A percentile compares a stretch with the other conserved stretches of the same genome.
Evolutionary conservation across 1,284 basidiomycete species (phyloP).

Genomic region (Phaffia rhodozyma): DNA sequence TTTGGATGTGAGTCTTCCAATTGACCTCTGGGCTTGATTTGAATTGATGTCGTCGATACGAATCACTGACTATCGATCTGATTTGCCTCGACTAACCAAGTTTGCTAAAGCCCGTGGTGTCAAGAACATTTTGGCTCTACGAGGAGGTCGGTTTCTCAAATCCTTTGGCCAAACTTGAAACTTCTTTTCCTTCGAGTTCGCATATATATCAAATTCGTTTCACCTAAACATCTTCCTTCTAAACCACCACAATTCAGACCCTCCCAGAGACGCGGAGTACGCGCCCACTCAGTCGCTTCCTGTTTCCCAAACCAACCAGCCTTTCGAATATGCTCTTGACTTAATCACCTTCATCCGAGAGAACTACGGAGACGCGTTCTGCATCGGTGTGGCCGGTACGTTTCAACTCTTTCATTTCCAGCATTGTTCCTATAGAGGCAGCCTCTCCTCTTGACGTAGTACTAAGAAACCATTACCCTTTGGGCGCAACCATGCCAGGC

Average conservation of each 20-base stretch:
- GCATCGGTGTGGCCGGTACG: constrained; percentile 76
- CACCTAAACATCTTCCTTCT: background rate
- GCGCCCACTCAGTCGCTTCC: constrained; percentile 64
- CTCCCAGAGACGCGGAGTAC: constrained; percentile 83
- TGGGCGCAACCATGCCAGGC: constrained; percentile 40
- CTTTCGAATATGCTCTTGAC: constrained; percentile 75
- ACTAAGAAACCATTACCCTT: background rate
- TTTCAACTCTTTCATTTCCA: background rate
- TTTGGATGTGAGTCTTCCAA: constrained; percentile 48
- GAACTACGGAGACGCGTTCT: constrained; percentile 77
- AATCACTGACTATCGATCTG: constrained; percentile 6
- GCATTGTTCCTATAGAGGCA: too few relatives aligned
- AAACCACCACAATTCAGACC: constrained; percentile 45
- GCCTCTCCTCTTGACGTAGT: background rate
- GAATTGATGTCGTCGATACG: background rate
- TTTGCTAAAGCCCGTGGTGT: constrained; percentile 71
- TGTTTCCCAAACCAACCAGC: background rate
- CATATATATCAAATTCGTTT: background rate
- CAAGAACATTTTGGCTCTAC: constrained; percentile 78
- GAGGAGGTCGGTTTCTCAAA: constrained; percentile 51
- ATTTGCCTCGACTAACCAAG: constrained; percentile 34
- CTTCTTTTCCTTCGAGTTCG: too few relatives aligned
- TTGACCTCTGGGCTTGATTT: background rate
- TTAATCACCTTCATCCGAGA: constrained; percentile 81
- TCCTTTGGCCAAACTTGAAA: too few relatives aligned